Evolutionary conservation across 1,284 basidiomycete species (phyloP), one percentile per base, ranked within the genome.

Genomic region (Sporisorium graminicola): DNA sequence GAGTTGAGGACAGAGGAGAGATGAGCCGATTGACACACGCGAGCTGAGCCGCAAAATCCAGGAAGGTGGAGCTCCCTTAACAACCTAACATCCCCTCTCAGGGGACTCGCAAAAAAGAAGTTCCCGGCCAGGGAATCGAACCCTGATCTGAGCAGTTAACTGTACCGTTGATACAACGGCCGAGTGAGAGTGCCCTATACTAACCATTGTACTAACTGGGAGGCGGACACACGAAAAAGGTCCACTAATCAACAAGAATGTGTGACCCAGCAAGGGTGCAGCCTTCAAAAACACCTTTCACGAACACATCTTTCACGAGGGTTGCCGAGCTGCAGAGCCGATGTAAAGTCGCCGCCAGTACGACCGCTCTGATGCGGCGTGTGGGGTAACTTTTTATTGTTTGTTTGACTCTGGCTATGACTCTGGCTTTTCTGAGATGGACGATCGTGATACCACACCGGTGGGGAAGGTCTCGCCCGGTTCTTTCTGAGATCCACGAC

Each of bases 91-190:
- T 35, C 33, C 13, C 13, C 12, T 35, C 3, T 35, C 3, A 3
- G 33, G n/a, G n/a, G n/a, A n/a, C 13, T 35, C 3, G 8, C n/a
- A 53, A 43, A 44, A 55, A 59, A 46, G 52, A 54, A 56, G 14
- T 69, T 74, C 72, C 72, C 72, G 55, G 63, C 66, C 72, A 58
- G 66, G 72, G 72, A 74, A 74, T 74, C 72, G 72, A 74, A 74
- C 72, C 72, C 72, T 56, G 72, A 74, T 69, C 66, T 74, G 63
- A 65, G 56, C 66, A 65, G 58, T 27, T 8, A 8, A 12, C 29
- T 24, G 43, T n/a, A 43, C 40, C 7, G 20, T 16, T 20, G n/a
- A 13, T 35, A 52, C 50, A 37, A 35, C 22, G 20, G 20, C 9
- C 3, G 2, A 12, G 16, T 62, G 62, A 64, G 62, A 64, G 62